Evolutionary conservation across 1,284 basidiomycete genomes (phyloP), one percentile per base, ranked within the genome.

Genomic region (Ceratobasidium sp.): DNA sequence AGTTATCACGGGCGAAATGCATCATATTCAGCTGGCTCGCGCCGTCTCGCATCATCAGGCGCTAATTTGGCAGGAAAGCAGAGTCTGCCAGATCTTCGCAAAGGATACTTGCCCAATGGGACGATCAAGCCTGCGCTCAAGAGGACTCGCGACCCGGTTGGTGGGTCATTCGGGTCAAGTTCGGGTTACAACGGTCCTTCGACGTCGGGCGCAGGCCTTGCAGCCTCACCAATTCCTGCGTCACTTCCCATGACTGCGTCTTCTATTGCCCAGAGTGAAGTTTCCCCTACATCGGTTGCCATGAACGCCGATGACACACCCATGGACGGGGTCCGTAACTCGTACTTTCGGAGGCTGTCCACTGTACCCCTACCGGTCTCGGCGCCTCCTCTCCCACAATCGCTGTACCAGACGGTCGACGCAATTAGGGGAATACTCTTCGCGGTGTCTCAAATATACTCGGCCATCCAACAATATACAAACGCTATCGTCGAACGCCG

Each of bases 361-460:
- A 91, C 92, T 56, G 85, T 97, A 3, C 93, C 94, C 0, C 84
- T 87, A 0, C 89, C 91, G 20, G 87, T 88, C 0, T 89, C 92
- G 42, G 88, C 90, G 31, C 91, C 90, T 79, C 88, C 91, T 17
- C 89, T 98, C 11, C 94, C 97, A 0, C 85, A 88, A 8, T 86
- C 93, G 10, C 86, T 99, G 20, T 86, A 93, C 33, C 88, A 88
- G 56, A 88, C 97, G 42, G 88, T 97, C 67, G 96, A 99, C 81
- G 92, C 94, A 5, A 91, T 95, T 61, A 92, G 97, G 35, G 96
- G 95, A 15, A 91, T 99, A 60, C 88, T 99, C 26, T 99, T 98
- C 82, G 93, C 96, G 1, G 88, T 97, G 75, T 95, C 94, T 37
- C 97, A 99, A 84, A 90, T 99, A 37, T 94, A 98, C 82, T 91